Base-by-base conservation (phyloP, 345 rosid species). In the Erodium maritimum region DNA sequence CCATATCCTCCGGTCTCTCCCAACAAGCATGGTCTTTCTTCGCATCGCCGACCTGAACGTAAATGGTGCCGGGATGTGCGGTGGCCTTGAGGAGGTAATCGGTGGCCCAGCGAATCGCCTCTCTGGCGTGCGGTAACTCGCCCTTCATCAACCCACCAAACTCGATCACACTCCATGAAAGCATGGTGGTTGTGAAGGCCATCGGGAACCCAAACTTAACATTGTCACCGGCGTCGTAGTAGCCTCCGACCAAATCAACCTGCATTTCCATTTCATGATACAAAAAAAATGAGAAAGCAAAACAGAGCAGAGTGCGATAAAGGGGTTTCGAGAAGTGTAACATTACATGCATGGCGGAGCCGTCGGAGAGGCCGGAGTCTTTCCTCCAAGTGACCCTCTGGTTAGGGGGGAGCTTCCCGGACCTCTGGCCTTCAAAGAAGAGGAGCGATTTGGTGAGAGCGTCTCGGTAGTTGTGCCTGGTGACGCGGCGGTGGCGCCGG, bases 1-100 rank as follows among this genome's bases (percentile, higher is more conserved):
- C 96, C 97, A 93, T 93, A 56, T 93, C 99, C 67, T 93, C 97
- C 7, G 99, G 99, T 72, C 99, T 93, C 73, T 93, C 96, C 97
- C 97, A 90, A 61, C 97, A 90, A 65, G 76, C 55, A 67, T 94
- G 99, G 69, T 94, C 99, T 84, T 69, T 70, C 60, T 79, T 82
- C 9, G 97, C 93, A 64, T 94, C 97, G 37, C 91, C 99, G 21
- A 78, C 86, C 86, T 86, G 90, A 66, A 81, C 90, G 64, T 83
- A 86, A 24, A 86, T 79, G 55, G 76, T 81, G 66, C 74, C 77
- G 18, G 88, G 96, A 21, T 77, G 78, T 17, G 85, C 86, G 42
- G 96, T 87, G 23, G 96, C 96, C 82, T 87, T 85, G 65, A 94
- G 81, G 23, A 94, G 86, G 65, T 94, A 94, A 77, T 94, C 99